A percentile compares a stretch with the other conserved stretches of the same genome.
phyloP scores from a whole-genome alignment of 2,329 filamentous ascomycete species.

The Pyricularia pennisetigena region DNA sequence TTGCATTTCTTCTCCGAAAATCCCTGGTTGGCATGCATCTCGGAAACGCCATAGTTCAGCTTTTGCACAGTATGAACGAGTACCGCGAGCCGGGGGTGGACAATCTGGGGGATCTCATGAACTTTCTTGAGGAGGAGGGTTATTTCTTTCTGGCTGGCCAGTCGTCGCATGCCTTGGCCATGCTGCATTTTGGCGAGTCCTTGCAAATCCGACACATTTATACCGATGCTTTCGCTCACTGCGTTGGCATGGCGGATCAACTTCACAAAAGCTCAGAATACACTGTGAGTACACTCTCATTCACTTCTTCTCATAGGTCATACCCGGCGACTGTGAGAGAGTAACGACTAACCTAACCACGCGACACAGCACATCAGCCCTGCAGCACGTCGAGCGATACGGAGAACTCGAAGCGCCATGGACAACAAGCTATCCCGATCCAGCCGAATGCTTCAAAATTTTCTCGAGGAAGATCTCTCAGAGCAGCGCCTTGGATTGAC shows the following conservation, averaged over 20 bases:
- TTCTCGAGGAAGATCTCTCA: conserved; percentile 63
- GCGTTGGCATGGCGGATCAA: conserved; percentile 64
- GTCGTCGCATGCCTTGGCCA: conserved; percentile 57
- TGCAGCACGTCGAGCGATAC: conserved; percentile 55
- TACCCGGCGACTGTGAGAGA: not conserved
- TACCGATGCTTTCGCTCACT: conserved; percentile 65
- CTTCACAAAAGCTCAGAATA: conserved; percentile 50
- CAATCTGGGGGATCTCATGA: conserved; percentile 51
- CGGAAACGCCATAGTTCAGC: conserved; percentile 50
- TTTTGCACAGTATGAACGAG: conserved; percentile 56
- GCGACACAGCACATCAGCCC: conserved; percentile 32
- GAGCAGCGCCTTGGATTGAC: conserved; percentile 56
- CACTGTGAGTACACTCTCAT: conserved; percentile 32
- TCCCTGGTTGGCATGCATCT: conserved; percentile 60
- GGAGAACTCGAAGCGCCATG: conserved; percentile 53
- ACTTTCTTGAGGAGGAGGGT: conserved; percentile 58
- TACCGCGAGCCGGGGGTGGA: conserved; percentile 44
- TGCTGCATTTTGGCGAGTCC: conserved; percentile 58
- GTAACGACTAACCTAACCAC: not conserved
- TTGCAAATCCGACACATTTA: conserved; percentile 57
- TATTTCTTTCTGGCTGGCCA: conserved; percentile 59
- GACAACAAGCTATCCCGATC: conserved; percentile 51
- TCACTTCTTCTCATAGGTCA: not conserved
- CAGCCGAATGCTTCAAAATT: conserved; percentile 48
- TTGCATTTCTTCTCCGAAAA: conserved; percentile 58